Evolutionary conservation across 2,329 filamentous ascomycete species (phyloP), one percentile per base, ranked within the genome.

Genomic region (Claviceps fusiformis): DNA sequence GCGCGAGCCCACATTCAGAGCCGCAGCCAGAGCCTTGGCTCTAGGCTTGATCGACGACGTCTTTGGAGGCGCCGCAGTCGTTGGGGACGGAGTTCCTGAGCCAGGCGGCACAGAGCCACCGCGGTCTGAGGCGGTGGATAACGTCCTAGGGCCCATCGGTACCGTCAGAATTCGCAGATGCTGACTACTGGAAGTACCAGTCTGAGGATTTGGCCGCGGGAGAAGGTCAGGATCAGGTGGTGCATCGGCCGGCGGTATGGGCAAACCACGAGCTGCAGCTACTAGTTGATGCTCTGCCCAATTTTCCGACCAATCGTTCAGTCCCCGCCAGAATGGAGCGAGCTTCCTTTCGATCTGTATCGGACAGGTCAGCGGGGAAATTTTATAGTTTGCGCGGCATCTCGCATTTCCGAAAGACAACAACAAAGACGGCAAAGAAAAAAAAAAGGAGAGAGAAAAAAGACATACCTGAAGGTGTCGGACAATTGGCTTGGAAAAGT

Each of bases 281-380:
- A 96, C 82, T n/a, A 98, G 81, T 70, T 98, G 93, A 69, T 93
- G 85, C 65, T 98, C 93, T 13, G 89, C 87, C 93, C 93, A 98
- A 53, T 82, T 87, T 27, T 88, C 81, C 17, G 85, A 86, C 69
- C 93, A 89, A 68, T 97, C 91, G 60, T 95, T 86, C 4, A 98
- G 75, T 5, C 93, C 93, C 65, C 86, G 85, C 90, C 92, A 98
- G 69, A 98, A 98, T 0, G 93, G 93, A 46, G 93, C 93, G 58
- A 98, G 72, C 59, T 87, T 85, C 62, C 93, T 81, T 71, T 98
- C 93, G 67, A 98, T 90, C 92, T 97, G 15, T 13, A 59, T 58
- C 3, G 39, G 37, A 15, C 31, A 19, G n/a, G 41, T 44, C 8
- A 44, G 31, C 31, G 8, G 31, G 8, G 31, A 33, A 33, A 33